Evolutionary conservation across 129 eudicot species (phyloP).

Genomic region (Oenanthe sinensis): DNA sequence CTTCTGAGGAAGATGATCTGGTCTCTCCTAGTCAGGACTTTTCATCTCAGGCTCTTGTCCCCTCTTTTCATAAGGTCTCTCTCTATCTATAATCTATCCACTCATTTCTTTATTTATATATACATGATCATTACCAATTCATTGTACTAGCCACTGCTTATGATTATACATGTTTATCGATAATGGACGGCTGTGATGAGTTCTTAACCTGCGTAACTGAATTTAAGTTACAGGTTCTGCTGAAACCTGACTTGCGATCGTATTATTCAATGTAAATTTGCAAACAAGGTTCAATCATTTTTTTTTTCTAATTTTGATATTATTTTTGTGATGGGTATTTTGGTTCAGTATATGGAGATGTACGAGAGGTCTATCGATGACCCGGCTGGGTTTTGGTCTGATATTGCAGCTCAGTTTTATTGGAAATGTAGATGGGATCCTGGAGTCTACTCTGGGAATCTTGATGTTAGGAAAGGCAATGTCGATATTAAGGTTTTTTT

Average conservation of each 20-base stretch:
- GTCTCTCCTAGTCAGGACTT: conserved; percentile 50
- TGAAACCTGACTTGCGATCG: no score
- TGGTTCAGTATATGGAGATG: conserved; percentile 67
- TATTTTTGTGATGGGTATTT: background rate
- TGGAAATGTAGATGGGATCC: conserved; percentile 82
- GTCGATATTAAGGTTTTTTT: conserved; percentile 62
- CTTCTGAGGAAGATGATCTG: conserved; percentile 65
- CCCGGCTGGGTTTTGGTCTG: conserved; percentile 91
- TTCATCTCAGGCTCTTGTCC: conserved; percentile 51
- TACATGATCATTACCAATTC: background rate
- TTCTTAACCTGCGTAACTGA: no score
- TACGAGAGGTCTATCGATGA: conserved; percentile 75
- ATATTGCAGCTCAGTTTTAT: conserved; percentile 69
- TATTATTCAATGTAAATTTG: no score
- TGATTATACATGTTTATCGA: no score
- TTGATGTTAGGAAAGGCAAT: conserved; percentile 66
- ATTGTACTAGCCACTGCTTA: background rate
- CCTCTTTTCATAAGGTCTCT: conserved; percentile 51
- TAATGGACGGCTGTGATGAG: no score
- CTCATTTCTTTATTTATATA: background rate
- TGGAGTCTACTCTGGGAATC: conserved; percentile 53
- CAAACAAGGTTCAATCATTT: no score
- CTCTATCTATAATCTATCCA: no score
- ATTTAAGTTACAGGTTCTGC: no score
- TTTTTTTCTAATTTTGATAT: background rate